phyloP scores from a whole-genome alignment of 2,329 filamentous ascomycete genomes.

The Trichoderma atroviride region DNA sequence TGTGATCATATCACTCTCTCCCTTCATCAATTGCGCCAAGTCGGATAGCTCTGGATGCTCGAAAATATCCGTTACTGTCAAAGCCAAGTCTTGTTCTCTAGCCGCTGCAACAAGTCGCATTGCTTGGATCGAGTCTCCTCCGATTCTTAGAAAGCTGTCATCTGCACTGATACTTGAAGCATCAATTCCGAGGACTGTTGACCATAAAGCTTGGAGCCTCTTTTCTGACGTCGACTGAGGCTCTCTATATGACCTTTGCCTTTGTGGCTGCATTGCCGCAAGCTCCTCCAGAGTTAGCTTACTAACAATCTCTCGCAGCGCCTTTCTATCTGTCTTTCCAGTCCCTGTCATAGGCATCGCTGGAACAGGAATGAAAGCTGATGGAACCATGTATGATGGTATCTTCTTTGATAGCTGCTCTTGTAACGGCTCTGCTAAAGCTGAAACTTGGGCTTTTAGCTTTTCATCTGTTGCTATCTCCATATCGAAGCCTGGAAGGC shows the following conservation, averaged over 20 bases:
- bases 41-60: neutral
- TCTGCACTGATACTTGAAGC: neutral
- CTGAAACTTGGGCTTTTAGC: neutral
- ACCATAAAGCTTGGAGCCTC: neutral
- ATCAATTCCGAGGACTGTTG: neutral
- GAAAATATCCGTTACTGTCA: neutral
- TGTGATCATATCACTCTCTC: neutral
- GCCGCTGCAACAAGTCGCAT: slow-evolving; percentile 48
- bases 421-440: neutral
- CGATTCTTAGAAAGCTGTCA: slow-evolving; percentile 27
- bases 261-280: neutral
- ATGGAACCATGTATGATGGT: neutral
- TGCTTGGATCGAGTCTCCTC: slow-evolving; percentile 49
- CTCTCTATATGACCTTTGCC: neutral
- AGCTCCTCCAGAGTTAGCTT: neutral
- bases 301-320: neutral
- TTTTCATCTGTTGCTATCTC: neutral
- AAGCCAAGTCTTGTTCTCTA: slow-evolving; percentile 28
- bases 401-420: neutral
- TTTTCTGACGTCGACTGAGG: neutral
- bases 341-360: neutral
- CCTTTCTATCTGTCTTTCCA: neutral
- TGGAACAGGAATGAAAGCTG: neutral
- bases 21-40: neutral
- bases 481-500: neutral